phyloP scores from a whole-genome alignment of 306 rosid species.

The Glycine soja region DNA sequence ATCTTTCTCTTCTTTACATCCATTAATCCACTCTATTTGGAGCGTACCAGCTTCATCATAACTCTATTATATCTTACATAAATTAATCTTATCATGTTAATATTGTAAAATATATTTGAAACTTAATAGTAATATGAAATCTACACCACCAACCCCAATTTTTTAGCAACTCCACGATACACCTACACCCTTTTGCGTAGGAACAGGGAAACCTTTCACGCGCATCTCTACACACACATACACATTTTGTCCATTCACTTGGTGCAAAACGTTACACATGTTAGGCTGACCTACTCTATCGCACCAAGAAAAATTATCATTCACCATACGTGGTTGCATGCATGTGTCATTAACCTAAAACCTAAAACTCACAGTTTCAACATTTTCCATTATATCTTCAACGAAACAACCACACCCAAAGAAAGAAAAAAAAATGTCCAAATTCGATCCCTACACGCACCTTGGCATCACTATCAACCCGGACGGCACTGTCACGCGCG shows the following conservation, averaged over 20 bases:
- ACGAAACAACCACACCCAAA: background rate
- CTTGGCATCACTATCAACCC: slow-evolving; percentile 49
- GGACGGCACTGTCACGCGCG: slow-evolving; percentile 61
- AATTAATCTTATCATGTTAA: background rate
- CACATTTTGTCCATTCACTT: background rate
- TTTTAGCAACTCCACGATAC: background rate
- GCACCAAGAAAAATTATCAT: too few species aligned
- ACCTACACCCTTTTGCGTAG: background rate
- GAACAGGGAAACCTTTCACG: background rate
- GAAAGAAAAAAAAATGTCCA: slow-evolving; percentile 43
- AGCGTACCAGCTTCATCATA: too few species aligned
- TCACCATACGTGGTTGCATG: background rate
- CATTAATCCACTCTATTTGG: too few species aligned
- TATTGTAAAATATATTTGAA: background rate
- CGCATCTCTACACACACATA: background rate
- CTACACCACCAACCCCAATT: background rate
- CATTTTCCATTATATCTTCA: background rate
- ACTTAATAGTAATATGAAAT: background rate
- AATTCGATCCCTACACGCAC: slow-evolving; percentile 61
- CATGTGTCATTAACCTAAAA: background rate
- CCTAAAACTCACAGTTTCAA: background rate
- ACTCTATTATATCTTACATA: too few species aligned
- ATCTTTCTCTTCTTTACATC: too few species aligned
- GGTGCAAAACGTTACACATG: slow-evolving; percentile 50
- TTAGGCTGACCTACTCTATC: slow-evolving; percentile 10